phyloP scores from a whole-genome alignment of 2,329 filamentous ascomycete species.

The Penicillium sp. region DNA sequence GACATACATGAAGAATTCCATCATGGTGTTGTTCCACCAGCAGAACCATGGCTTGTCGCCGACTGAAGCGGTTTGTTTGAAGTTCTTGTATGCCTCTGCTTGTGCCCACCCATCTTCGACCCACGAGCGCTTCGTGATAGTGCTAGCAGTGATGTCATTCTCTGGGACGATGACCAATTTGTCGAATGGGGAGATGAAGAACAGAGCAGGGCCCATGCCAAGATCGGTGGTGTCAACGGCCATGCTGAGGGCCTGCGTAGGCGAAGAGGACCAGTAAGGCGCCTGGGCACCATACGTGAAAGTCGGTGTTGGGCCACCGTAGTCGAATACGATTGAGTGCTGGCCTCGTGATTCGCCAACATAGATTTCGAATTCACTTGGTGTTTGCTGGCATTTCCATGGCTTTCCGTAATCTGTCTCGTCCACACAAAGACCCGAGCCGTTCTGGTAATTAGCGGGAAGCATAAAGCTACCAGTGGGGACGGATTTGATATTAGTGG shows the following conservation, averaged over 20 bases:
- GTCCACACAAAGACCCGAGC: conserved; percentile 53
- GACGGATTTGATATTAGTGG: conserved; percentile 46
- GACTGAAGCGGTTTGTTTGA: conserved; percentile 48
- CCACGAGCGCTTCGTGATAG: conserved; percentile 32
- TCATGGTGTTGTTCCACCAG: conserved; percentile 67
- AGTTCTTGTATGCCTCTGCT: conserved; percentile 26
- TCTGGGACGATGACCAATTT: conserved; percentile 61
- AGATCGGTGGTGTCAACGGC: conserved; percentile 61
- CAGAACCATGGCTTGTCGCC: conserved; percentile 70
- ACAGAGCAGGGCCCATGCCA: conserved; percentile 62
- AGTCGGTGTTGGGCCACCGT: conserved; percentile 38
- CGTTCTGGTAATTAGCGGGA: conserved; percentile 50
- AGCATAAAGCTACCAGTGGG: conserved; percentile 55
- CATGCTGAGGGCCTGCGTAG: conserved; percentile 53
- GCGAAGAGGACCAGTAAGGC: conserved; percentile 47
- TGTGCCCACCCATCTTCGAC: conserved; percentile 23
- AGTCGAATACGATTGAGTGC: conserved; percentile 41
- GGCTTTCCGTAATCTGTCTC: conserved; percentile 48
- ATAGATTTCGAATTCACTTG: conserved; percentile 35
- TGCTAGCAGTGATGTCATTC: conserved; percentile 34
- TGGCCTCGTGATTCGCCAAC: conserved; percentile 27
- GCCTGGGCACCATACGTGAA: conserved; percentile 65
- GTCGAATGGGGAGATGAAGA: conserved; percentile 64
- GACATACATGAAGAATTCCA: conserved; percentile 69
- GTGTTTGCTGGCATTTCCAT: conserved; percentile 52